These are phyloP conservation scores for Blepharisma undulans DNA, from an alignment of 169 alveolate genomes.

Conservation along the genomic window DNA sequence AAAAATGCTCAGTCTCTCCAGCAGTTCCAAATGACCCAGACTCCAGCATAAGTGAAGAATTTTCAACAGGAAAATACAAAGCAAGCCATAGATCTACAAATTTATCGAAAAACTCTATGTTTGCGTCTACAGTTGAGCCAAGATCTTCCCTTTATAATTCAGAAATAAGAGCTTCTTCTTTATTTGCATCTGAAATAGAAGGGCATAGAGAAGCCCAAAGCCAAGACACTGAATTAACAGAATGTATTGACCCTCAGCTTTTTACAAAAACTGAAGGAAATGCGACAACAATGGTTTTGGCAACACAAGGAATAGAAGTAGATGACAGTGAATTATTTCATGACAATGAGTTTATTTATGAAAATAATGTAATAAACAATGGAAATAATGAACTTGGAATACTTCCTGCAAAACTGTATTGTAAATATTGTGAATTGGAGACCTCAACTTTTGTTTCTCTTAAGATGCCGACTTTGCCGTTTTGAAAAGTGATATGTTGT, in stretches of 20 bases:
- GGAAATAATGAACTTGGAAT: not conserved
- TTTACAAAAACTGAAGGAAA: not conserved
- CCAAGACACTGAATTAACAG: not conserved
- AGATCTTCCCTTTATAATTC: not conserved
- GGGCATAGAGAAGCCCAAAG: not conserved
- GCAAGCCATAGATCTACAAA: not conserved
- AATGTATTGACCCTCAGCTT: not conserved
- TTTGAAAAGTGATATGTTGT: constrained; percentile 31
- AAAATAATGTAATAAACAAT: not conserved
- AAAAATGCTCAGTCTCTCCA: not conserved
- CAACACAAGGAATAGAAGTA: not conserved
- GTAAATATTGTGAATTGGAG: constrained; percentile 11
- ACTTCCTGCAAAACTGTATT: not conserved
- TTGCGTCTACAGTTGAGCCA: constrained; percentile 29
- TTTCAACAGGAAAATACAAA: not conserved
- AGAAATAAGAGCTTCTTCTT: not conserved
- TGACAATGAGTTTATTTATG: not conserved
- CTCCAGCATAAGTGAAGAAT: not conserved
- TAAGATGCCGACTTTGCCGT: constrained; percentile 31
- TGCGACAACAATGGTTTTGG: not conserved
- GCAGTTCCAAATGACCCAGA: not conserved
- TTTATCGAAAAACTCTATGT: constrained; percentile 15
- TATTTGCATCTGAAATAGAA: not conserved
- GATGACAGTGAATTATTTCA: not conserved
- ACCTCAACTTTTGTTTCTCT: not conserved